Evolutionary conservation across 2,329 filamentous ascomycete genomes (phyloP), one percentile per base, ranked within the genome.

Genomic region (Xylariaceae sp.): DNA sequence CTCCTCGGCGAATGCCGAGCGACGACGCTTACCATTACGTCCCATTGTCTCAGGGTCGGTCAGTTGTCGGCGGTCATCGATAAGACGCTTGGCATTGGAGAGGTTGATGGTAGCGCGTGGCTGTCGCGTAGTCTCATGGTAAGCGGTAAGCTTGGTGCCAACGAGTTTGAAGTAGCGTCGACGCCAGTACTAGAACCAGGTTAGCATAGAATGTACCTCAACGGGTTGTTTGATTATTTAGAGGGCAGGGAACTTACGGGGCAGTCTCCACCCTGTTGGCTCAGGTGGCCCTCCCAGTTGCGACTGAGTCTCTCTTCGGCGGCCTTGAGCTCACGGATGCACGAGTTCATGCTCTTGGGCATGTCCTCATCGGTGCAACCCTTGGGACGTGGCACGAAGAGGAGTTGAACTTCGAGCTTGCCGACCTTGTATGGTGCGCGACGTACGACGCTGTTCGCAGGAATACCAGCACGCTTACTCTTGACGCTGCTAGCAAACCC

Each of bases 271-370:
- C 94, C 94, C 76, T 99, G 94, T 73, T 99, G 94, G 73, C 92
- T 97, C 61, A 99, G 78, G 70, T 89, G 87, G 35, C 94, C 93
- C 74, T 99, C 93, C 80, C 85, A 96, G 68, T 86, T 88, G 63
- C 88, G 86, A 53, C 88, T 82, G 63, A 89, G 83, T 62, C 89
- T 82, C 72, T 89, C 88, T 73, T 96, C 92, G 1, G 93, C 92
- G 55, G 93, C 90, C 75, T 89, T 90, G 76, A 99, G 86, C 77
- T 97, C 94, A 15, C 94, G 85, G 67, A 97, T 89, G 74, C 92
- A 96, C 49, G 90, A 89, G 75, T 94, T 96, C 92, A 99, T 96
- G 78, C 92, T 97, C 86, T 97, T 97, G 57, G 94, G 94, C 91
- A 99, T 97, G 67, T 97, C 93, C 13, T 97, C 92, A 65, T 97